Percentiles rank a stretch among this genome's conserved stretches.
Conservation (phyloP, 106 monocot genomes). For the Amphibolis antarctica region DNA sequence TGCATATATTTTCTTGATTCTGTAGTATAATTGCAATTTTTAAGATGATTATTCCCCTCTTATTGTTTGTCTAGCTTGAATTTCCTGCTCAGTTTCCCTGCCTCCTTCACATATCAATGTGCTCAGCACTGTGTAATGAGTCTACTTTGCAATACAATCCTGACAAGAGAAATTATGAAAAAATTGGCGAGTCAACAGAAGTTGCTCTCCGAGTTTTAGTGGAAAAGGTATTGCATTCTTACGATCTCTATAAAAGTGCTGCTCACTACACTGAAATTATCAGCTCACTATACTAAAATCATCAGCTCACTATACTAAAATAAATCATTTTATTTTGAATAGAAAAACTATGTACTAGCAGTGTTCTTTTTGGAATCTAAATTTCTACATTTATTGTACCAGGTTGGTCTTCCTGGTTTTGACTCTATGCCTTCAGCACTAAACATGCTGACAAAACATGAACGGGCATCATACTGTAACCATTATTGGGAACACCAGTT, state of each 20-base stretch:
- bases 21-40: background rate
- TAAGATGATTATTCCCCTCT: background rate
- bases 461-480: constrained; percentile 96
- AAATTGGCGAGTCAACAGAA: constrained; percentile 99
- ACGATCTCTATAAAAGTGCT: no score
- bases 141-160: constrained; percentile 97
- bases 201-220: constrained; percentile 95
- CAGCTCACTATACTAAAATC: no score
- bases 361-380: background rate
- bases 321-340: background rate
- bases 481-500: constrained; percentile 98
- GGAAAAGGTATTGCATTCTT: constrained; percentile 57
- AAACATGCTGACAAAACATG: constrained; percentile 81
- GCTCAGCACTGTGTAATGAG: constrained; percentile 97
- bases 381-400: constrained; percentile 7
- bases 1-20: background rate
- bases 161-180: constrained; percentile 87
- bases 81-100: constrained; percentile 95
- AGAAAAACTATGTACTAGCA: background rate
- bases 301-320: background rate
- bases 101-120: constrained; percentile 97
- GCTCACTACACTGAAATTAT: background rate
- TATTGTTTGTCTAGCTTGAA: constrained; percentile 64
- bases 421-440: constrained; percentile 99
- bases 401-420: constrained; percentile 99